Evolutionary conservation across 2,329 filamentous ascomycete genomes (phyloP).

Genomic region (Verticillium tricorpus): DNA sequence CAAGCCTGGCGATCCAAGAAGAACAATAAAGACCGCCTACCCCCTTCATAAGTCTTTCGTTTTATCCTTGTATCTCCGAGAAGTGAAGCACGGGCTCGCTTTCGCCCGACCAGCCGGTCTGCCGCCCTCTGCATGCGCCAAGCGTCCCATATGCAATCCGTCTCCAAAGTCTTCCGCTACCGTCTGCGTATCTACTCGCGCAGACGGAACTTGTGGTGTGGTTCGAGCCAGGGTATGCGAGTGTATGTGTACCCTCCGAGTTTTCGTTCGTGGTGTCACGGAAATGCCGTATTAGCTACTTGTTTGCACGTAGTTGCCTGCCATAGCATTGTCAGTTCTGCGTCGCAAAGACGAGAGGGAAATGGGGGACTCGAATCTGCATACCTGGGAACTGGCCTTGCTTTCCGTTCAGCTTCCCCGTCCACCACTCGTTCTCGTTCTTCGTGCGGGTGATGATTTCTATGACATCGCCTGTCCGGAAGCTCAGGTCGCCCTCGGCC

Average conservation of each 20-base stretch:
- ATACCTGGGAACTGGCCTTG: constrained; percentile 93
- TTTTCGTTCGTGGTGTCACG: neutral
- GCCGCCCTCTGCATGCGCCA: constrained; percentile 11
- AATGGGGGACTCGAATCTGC: constrained; percentile 21
- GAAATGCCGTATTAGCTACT: neutral
- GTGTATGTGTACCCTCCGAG: neutral
- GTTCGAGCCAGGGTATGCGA: neutral
- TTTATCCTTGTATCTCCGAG: neutral
- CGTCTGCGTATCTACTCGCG: constrained; percentile 11
- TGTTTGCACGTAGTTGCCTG: constrained; percentile 45
- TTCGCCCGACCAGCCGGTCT: neutral
- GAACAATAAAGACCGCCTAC: neutral
- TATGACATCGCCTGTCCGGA: constrained; percentile 81
- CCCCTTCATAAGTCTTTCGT: neutral
- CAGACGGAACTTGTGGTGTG: neutral
- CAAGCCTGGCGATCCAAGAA: neutral
- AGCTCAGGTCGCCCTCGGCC: constrained; percentile 89
- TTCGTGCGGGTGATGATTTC: constrained; percentile 80
- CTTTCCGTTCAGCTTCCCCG: constrained; percentile 71
- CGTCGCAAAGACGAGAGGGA: constrained; percentile 6
- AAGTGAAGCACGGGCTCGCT: neutral
- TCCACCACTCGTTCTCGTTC: constrained; percentile 98
- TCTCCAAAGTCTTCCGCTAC: neutral
- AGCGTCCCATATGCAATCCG: constrained; percentile 12
- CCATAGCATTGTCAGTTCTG: constrained; percentile 17